These are phyloP conservation scores for Umbelopsis vinacea DNA, from an alignment of 192 early-diverging fungal species.

Conservation along the genomic window DNA sequence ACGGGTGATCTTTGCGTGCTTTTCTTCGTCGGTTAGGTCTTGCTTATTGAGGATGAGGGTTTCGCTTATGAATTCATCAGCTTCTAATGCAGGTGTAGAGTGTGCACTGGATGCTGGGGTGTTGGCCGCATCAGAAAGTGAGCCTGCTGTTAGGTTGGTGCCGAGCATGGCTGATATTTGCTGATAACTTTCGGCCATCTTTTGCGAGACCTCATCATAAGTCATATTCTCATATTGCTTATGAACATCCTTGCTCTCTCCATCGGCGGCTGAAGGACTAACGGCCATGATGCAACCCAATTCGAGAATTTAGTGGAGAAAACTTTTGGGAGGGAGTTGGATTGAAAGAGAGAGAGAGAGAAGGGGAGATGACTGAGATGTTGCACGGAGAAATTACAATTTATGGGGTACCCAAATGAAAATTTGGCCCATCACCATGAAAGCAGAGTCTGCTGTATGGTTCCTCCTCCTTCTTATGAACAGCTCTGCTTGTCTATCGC, in stretches of 20 bases:
- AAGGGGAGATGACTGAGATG: slow-evolving; percentile 14
- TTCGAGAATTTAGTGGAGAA: neutral
- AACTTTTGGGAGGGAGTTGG: slow-evolving; percentile 7
- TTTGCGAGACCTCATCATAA: slow-evolving; percentile 39
- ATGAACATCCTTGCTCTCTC: slow-evolving; percentile 23
- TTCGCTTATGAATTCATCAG: slow-evolving; percentile 19
- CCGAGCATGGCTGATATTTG: slow-evolving; percentile 28
- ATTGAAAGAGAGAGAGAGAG: slow-evolving; percentile 8
- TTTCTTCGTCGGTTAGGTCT: slow-evolving; percentile 53
- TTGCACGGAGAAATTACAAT: slow-evolving; percentile 20
- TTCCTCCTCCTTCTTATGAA: neutral
- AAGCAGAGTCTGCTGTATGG: neutral
- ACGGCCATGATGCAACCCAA: slow-evolving; percentile 19
- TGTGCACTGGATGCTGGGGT: slow-evolving; percentile 1
- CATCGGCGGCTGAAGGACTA: slow-evolving; percentile 23
- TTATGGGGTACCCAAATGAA: neutral
- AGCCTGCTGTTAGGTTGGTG: slow-evolving; percentile 4
- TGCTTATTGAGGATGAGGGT: slow-evolving; percentile 16
- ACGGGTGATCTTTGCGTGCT: slow-evolving; percentile 61
- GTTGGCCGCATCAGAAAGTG: neutral
- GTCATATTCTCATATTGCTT: slow-evolving; percentile 44
- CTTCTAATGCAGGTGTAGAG: slow-evolving; percentile 4
- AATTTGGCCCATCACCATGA: neutral
- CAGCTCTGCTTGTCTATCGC: neutral
- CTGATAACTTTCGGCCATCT: slow-evolving; percentile 40